Conservation (phyloP, 169 alveolate genomes). For the Plasmodium ovale region DNA sequence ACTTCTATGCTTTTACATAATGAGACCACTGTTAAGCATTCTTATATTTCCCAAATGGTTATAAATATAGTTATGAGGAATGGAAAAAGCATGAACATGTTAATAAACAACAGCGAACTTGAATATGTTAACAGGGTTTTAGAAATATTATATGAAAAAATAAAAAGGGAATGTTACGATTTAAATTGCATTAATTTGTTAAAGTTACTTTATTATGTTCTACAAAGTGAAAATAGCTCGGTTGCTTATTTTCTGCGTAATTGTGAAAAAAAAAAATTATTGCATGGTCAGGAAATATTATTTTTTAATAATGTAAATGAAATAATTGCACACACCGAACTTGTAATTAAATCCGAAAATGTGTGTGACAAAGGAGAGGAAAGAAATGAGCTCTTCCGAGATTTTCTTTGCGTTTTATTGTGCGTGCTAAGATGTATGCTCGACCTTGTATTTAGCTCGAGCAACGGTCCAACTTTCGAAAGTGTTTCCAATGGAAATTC, state of each 20-base stretch:
- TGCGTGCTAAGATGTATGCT: conserved; percentile 29
- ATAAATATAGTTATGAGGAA: conserved; percentile 13
- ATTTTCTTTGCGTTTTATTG: conserved; percentile 45
- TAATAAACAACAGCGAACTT: conserved; percentile 1
- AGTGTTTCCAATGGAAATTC: background rate
- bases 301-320: conserved; percentile 22
- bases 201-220: conserved; percentile 32
- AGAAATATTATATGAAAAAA: conserved; percentile 4
- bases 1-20: background rate
- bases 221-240: background rate
- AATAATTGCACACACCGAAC: background rate
- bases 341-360: conserved; percentile 12
- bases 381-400: background rate
- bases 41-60: conserved; percentile 27
- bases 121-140: conserved; percentile 12
- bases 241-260: background rate
- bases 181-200: conserved; percentile 31
- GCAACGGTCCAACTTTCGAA: background rate
- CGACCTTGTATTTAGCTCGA: background rate
- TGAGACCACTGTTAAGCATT: background rate
- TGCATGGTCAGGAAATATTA: background rate
- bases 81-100: background rate
- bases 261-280: background rate
- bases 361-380: background rate
- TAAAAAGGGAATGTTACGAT: conserved; percentile 19